These are phyloP conservation scores for Claviceps sp. DNA, from an alignment of 2,329 filamentous ascomycete genomes.

Conservation along the genomic window DNA sequence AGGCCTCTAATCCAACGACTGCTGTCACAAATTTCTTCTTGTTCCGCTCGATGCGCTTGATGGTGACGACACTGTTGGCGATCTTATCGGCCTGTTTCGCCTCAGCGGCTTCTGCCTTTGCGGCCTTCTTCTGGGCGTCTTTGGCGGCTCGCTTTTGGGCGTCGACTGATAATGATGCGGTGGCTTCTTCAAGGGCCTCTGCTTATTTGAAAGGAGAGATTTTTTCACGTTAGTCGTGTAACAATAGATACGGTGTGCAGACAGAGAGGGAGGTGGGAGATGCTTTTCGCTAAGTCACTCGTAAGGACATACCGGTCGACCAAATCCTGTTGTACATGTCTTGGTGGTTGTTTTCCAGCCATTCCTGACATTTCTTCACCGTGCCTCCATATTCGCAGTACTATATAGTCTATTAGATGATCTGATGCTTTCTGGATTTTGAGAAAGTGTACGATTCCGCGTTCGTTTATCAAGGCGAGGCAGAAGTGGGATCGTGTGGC, in stretches of 20 bases:
- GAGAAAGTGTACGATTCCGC: neutral
- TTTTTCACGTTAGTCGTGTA: neutral
- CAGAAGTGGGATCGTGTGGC: neutral
- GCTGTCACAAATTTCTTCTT: constrained; percentile 96
- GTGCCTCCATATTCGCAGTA: constrained; percentile 99
- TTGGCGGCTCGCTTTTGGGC: constrained; percentile 92
- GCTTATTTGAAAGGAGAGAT: constrained; percentile 2
- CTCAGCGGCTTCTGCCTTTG: constrained; percentile 81
- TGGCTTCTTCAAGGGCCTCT: constrained; percentile 74
- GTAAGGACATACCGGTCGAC: constrained; percentile 54
- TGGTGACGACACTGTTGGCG: constrained; percentile 68
- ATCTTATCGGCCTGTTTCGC: constrained; percentile 72
- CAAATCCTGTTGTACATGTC: constrained; percentile 69
- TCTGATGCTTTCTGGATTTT: neutral
- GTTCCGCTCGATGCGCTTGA: constrained; percentile 96
- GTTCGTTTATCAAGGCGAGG: neutral
- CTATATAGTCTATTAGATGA: constrained; percentile 29
- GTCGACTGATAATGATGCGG: constrained; percentile 74
- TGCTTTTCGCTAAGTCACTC: neutral
- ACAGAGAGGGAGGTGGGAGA: neutral
- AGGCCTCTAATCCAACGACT: constrained; percentile 79
- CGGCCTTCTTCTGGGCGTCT: constrained; percentile 92
- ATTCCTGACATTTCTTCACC: constrained; percentile 92
- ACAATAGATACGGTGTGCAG: neutral
- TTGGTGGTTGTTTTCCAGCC: constrained; percentile 66